phyloP scores from a whole-genome alignment of 345 rosid genomes.

The Lenwebbia sp. region DNA sequence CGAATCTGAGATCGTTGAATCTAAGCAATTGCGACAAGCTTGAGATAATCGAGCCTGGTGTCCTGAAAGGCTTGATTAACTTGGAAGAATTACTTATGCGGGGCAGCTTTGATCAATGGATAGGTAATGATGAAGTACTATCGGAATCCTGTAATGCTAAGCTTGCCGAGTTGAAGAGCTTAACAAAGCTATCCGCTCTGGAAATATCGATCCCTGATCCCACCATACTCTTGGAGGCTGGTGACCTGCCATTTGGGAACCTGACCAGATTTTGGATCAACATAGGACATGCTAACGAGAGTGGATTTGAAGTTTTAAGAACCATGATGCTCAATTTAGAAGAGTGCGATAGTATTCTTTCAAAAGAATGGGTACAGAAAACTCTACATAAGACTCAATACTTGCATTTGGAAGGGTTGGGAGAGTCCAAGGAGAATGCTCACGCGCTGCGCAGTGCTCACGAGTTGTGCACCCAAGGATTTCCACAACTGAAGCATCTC shows the following conservation, averaged over 20 bases:
- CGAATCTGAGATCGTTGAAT: not conserved
- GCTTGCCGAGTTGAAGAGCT: not conserved
- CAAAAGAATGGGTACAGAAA: not conserved
- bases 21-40: rapidly evolving
- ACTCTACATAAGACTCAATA: not conserved
- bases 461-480: not conserved
- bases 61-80: not conserved
- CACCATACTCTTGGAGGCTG: not conserved
- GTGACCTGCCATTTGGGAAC: not conserved
- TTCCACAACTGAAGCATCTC: not conserved
- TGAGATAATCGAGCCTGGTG: not conserved
- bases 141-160: not conserved
- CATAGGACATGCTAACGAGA: too few relatives aligned
- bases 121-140: not conserved
- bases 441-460: not conserved
- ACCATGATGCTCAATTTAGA: not conserved
- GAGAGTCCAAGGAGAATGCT: not conserved
- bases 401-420: not conserved
- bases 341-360: not conserved
- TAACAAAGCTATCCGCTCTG: not conserved
- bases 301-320: not conserved
- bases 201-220: not conserved
- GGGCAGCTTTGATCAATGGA: not conserved
- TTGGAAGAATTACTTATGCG: too few relatives aligned
- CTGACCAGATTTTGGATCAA: too few relatives aligned